phyloP scores from a whole-genome alignment of 345 rosid genomes.

The Euclidium syriacum region DNA sequence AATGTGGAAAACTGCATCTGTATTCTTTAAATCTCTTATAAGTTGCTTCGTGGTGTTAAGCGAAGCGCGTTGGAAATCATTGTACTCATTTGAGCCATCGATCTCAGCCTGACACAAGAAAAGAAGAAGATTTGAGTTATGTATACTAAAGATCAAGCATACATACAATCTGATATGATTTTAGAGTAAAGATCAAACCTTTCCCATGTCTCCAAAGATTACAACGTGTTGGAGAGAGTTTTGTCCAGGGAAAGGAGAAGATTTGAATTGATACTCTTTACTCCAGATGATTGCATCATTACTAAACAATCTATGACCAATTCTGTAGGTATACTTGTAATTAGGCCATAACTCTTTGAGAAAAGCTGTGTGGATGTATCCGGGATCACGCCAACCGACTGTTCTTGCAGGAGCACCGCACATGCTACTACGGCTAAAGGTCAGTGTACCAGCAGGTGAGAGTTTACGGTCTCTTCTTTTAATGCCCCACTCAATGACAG shows the following conservation, averaged over 20 bases:
- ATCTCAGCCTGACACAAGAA: slow-evolving; percentile 72
- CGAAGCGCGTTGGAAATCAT: slow-evolving; percentile 46
- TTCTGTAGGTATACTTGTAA: slow-evolving; percentile 48
- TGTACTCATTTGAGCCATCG: slow-evolving; percentile 60
- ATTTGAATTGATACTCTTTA: slow-evolving; percentile 47
- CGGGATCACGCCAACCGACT: slow-evolving; percentile 85
- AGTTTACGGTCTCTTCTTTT: slow-evolving; percentile 36
- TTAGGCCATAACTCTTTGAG: slow-evolving; percentile 70
- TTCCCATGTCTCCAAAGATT: slow-evolving; percentile 86
- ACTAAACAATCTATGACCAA: slow-evolving; percentile 49
- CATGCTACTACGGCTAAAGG: slow-evolving; percentile 45
- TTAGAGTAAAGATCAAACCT: slow-evolving; percentile 40
- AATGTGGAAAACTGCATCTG: slow-evolving; percentile 60
- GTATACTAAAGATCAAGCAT: no score
- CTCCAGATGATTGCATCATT: slow-evolving; percentile 56
- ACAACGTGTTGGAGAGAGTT: slow-evolving; percentile 56
- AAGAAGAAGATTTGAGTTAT: no score
- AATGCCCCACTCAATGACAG: slow-evolving; percentile 62
- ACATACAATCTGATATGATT: slow-evolving; percentile 24
- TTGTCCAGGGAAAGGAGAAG: slow-evolving; percentile 76
- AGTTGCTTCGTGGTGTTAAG: slow-evolving; percentile 64
- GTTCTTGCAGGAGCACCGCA: slow-evolving; percentile 75
- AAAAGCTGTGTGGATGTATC: slow-evolving; percentile 64
- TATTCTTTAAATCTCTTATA: slow-evolving; percentile 44
- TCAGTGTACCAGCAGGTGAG: slow-evolving; percentile 64